Base-by-base conservation (phyloP, 306 rosid species). In the Begonia peltatifolia region DNA sequence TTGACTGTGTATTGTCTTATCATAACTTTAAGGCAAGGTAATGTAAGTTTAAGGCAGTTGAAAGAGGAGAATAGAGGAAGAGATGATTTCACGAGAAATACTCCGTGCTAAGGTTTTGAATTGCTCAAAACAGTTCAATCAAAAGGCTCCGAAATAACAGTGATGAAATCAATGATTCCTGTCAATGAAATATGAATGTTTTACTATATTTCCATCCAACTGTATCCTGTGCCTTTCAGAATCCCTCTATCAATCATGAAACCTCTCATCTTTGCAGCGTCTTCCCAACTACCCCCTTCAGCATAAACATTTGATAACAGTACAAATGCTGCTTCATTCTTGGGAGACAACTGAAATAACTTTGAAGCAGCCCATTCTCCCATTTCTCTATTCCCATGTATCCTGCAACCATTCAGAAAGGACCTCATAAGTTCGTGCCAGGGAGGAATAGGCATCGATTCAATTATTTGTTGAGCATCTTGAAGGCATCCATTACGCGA, bases 401-500 rank as follows among this genome's bases (percentile, higher is more conserved):
- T 80, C 62, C 83, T 67, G 57, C 87, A 76, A 53, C 83, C 83
- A 8, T 69, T 76, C 25, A 80, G 75, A 62, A 80, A 53, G 66
- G 83, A 76, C 60, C 79, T 76, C 71, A 70, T 44, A 46, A 80
- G 62, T 47, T 77, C 78, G n/a, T 75, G 87, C 80, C 87, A 80
- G 30, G 80, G 66, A 55, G 70, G 55, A 70, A 61, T 70, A 3
- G 87, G 87, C 83, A 80, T 73, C 3, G 14, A 65, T 38, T 76
- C 71, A 11, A 80, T 61, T 43, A 70, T 47, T 54, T 49, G 15
- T 51, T 61, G 72, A 9, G 87, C 80, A 42, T 64, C 74, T 15
- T 64, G 65, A 51, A 80, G 83, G 51, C 63, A 25, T 56, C 87
- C 83, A 43, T 68, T 59, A 55, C 87, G 52, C 6, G 83, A 67